Conservation (phyloP, 805 yeast species). For the Suhomyces emberorum region DNA sequence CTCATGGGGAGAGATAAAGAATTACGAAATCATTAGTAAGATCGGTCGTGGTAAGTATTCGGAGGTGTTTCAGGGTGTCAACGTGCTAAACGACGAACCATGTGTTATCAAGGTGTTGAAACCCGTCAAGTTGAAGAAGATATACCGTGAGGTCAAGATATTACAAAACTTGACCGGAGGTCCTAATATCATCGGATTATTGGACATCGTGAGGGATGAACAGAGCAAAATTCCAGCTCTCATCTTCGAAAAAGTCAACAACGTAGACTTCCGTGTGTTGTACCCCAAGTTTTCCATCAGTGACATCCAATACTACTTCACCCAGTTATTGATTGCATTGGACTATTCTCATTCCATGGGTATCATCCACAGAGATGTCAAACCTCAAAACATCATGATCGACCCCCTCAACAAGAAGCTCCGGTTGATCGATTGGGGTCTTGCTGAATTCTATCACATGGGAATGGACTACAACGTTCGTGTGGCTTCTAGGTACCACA, state of each 20-base stretch:
- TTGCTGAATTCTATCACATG: constrained; percentile 90
- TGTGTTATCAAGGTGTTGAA: constrained; percentile 88
- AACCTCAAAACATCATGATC: constrained; percentile 95
- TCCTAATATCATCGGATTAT: constrained; percentile 71
- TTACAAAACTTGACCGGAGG: constrained; percentile 82
- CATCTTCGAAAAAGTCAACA: constrained; percentile 79
- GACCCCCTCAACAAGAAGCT: constrained; percentile 70
- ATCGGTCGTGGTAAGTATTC: constrained; percentile 93
- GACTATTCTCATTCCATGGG: constrained; percentile 94
- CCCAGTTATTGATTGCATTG: constrained; percentile 74
- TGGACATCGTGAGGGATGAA: constrained; percentile 80
- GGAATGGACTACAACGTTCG: constrained; percentile 88
- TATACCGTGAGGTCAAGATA: constrained; percentile 84
- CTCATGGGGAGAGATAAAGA: constrained; percentile 40
- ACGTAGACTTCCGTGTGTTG: constrained; percentile 75
- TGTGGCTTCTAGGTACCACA: constrained; percentile 89
- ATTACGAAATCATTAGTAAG: constrained; percentile 76
- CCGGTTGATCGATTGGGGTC: constrained; percentile 91
- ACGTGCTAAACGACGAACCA: constrained; percentile 54
- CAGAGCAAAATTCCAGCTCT: constrained; percentile 81
- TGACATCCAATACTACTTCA: constrained; percentile 82
- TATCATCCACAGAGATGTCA: constrained; percentile 92
- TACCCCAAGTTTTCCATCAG: constrained; percentile 73
- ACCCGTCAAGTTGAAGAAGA: constrained; percentile 90
- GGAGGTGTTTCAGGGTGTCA: constrained; percentile 88